Evolutionary conservation across 1,284 basidiomycete genomes (phyloP).

Genomic region (Leccinum pachyderme): DNA sequence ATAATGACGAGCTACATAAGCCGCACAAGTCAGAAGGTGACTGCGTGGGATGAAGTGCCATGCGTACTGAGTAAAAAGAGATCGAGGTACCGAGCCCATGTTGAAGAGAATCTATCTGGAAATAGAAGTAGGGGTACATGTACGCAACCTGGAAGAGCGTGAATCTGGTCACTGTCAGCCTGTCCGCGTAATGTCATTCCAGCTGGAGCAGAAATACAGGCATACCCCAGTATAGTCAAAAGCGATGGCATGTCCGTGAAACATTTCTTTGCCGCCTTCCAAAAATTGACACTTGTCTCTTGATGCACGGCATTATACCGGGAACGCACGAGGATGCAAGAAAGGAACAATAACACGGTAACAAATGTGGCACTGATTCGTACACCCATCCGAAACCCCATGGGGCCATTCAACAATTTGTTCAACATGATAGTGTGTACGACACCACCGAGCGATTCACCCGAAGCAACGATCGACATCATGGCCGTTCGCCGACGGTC

Average conservation of each 20-base stretch:
- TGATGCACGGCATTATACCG: conserved; percentile 15
- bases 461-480: conserved; percentile 34
- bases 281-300: conserved; percentile 7
- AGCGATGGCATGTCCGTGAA: conserved; percentile 25
- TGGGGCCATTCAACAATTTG: conserved; percentile 31
- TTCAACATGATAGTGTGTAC: conserved; percentile 41
- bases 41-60: neutral
- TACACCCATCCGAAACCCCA: conserved; percentile 30
- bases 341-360: conserved; percentile 24
- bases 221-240: conserved; percentile 27
- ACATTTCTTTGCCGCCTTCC: conserved; percentile 23
- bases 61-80: conserved; percentile 30
- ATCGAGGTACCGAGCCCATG: conserved; percentile 27
- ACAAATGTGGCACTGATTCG: conserved; percentile 32
- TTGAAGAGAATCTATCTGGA: conserved; percentile 28
- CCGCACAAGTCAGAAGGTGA: neutral
- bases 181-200: neutral
- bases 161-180: conserved; percentile 12
- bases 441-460: conserved; percentile 33
- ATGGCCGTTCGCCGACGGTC: conserved; percentile 26
- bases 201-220: neutral
- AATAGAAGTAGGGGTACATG: conserved; percentile 32
- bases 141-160: conserved; percentile 21
- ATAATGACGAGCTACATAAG: conserved; percentile 42
- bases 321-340: conserved; percentile 32